These are phyloP conservation scores for Wickerhamomyces strasburgensis DNA, from an alignment of 805 yeast genomes.

Conservation along the genomic window DNA sequence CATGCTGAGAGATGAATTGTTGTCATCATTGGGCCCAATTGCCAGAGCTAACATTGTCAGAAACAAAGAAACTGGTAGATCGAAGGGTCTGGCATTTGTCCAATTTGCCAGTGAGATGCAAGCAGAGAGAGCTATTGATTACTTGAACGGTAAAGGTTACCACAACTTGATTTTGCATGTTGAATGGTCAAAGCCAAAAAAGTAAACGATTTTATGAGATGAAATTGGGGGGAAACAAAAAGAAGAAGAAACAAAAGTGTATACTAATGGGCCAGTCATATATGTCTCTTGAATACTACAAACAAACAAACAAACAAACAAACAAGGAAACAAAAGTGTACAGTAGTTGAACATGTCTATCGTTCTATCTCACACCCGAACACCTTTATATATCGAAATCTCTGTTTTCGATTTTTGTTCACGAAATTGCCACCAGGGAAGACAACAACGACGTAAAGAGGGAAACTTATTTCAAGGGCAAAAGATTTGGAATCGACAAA, in stretches of 20 bases:
- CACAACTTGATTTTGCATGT: slow-evolving; percentile 75
- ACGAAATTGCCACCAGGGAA: background rate
- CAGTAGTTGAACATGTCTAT: too few species aligned
- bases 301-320: too few species aligned
- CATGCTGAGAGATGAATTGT: slow-evolving; percentile 66
- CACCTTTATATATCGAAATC: too few species aligned
- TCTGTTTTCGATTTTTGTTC: too few species aligned
- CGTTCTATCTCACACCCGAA: too few species aligned
- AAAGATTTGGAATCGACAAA: background rate
- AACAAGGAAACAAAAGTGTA: too few species aligned
- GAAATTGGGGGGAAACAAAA: background rate
- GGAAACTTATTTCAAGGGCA: background rate
- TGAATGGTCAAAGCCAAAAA: slow-evolving; percentile 47
- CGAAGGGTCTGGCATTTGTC: slow-evolving; percentile 94
- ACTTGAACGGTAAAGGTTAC: slow-evolving; percentile 86
- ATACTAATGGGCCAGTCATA: too few species aligned
- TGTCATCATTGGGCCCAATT: slow-evolving; percentile 59
- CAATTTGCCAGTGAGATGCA: slow-evolving; percentile 61
- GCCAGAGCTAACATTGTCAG: slow-evolving; percentile 78
- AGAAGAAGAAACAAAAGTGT: too few species aligned
- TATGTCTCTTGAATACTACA: too few species aligned
- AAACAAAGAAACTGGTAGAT: slow-evolving; percentile 89
- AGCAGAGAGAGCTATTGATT: slow-evolving; percentile 75
- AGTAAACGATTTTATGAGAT: background rate
- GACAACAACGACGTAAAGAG: slow-evolving; percentile 1